A percentile compares a stretch with the other conserved stretches of the same genome.
These are phyloP conservation scores for Colletotrichum cereale DNA, from an alignment of 2,329 filamentous ascomycete genomes.

Conservation along the genomic window DNA sequence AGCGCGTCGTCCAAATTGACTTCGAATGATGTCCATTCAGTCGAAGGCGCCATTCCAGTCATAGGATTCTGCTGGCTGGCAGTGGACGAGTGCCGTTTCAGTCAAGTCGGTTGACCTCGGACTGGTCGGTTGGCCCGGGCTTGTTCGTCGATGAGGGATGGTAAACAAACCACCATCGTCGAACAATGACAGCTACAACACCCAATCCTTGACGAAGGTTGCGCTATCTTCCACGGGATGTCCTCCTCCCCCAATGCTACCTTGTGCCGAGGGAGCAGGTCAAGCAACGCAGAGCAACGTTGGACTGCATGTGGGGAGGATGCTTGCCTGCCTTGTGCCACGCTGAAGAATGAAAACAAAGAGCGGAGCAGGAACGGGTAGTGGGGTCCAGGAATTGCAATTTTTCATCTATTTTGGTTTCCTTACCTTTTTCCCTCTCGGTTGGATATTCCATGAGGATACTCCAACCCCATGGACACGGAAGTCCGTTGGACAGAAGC, in stretches of 20 bases:
- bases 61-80: conserved; percentile 10
- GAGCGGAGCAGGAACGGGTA: conserved; percentile 9
- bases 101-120: conserved; percentile 9
- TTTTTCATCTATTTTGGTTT: not conserved
- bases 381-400: not conserved
- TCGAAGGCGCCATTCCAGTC: not conserved
- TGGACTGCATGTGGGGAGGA: conserved; percentile 28
- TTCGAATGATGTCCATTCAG: conserved; percentile 5
- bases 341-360: conserved; percentile 12
- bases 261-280: conserved; percentile 2
- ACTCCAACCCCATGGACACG: not conserved
- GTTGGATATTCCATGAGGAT: not conserved
- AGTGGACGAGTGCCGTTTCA: conserved; percentile 10
- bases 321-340: conserved; percentile 12
- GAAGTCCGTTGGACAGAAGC: not conserved
- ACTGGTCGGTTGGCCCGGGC: conserved; percentile 17
- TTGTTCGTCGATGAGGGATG: conserved; percentile 9
- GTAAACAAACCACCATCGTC: conserved; percentile 15
- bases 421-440: not conserved
- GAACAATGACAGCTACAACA: conserved; percentile 31
- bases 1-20: conserved; percentile 10
- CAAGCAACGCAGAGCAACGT: conserved; percentile 20
- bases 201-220: conserved; percentile 24
- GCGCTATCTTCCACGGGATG: conserved; percentile 20
- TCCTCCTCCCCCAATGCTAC: conserved; percentile 4